A percentile compares a stretch with the other conserved stretches of the same genome.
These are phyloP conservation scores for Entomortierella chlamydospora DNA, from an alignment of 192 early-diverging fungal species.

Conservation along the genomic window DNA sequence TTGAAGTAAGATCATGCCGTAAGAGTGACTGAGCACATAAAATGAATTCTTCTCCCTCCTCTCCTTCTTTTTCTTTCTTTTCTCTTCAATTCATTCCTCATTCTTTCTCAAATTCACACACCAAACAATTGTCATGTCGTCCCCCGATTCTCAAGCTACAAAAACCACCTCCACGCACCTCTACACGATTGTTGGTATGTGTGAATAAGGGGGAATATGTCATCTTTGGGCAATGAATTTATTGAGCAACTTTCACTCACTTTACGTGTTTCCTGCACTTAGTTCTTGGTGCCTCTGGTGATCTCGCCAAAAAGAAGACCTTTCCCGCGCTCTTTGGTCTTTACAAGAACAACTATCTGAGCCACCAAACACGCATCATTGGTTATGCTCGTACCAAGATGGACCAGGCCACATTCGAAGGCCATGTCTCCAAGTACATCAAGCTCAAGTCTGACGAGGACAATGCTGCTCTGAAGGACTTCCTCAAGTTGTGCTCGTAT, in stretches of 20 bases:
- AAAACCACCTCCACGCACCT: constrained; percentile 34
- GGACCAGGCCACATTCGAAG: constrained; percentile 77
- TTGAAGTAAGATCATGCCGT: too few species aligned
- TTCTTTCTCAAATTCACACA: constrained; percentile 9
- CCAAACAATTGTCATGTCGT: constrained; percentile 12
- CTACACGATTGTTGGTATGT: constrained; percentile 47
- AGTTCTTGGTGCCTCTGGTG: constrained; percentile 93
- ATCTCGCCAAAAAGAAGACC: constrained; percentile 98
- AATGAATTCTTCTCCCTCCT: neutral
- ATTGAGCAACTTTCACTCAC: neutral
- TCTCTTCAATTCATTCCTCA: neutral
- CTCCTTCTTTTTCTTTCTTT: constrained; percentile 6
- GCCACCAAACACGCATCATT: constrained; percentile 78
- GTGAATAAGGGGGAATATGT: too few species aligned
- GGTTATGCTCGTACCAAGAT: constrained; percentile 94
- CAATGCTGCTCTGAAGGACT: constrained; percentile 65
- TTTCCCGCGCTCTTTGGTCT: constrained; percentile 96
- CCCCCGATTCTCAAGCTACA: neutral
- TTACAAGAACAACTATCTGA: constrained; percentile 86
- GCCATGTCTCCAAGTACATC: constrained; percentile 76
- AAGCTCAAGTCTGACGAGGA: constrained; percentile 73
- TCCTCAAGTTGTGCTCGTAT: constrained; percentile 82
- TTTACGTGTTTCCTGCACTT: neutral
- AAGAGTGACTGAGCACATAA: too few species aligned
- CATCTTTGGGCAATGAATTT: too few species aligned